Evolutionary conservation across 495 filamentous ascomycete species (phyloP).

Genomic region (Hypoxylon fuscum): DNA sequence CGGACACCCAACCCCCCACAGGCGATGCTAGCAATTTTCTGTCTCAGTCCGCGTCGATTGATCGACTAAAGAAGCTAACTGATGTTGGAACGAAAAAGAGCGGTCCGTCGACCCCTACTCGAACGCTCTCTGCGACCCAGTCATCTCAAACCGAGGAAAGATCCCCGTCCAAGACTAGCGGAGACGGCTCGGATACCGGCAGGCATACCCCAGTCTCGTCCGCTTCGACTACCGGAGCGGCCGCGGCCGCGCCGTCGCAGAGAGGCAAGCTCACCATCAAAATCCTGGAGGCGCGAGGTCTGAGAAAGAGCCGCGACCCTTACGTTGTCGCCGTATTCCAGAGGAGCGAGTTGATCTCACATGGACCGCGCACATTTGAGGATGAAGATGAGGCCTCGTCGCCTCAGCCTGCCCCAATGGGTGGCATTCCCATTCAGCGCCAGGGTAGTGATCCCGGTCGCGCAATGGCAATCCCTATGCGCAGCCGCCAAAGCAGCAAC

Average conservation of each 20-base stretch:
- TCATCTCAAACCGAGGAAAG: slow-evolving; percentile 49
- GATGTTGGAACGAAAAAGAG: slow-evolving; percentile 81
- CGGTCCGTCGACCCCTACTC: slow-evolving; percentile 85
- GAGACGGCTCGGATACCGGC: slow-evolving; percentile 51
- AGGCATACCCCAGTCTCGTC: slow-evolving; percentile 53
- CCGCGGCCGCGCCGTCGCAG: slow-evolving; percentile 73
- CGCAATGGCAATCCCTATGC: slow-evolving; percentile 95
- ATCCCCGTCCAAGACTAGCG: slow-evolving; percentile 50
- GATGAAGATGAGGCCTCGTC: slow-evolving; percentile 57
- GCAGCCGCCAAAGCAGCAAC: slow-evolving; percentile 92
- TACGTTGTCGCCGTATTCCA: slow-evolving; percentile 98
- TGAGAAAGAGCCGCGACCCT: slow-evolving; percentile 83
- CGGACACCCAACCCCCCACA: slow-evolving; percentile 55
- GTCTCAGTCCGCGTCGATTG: slow-evolving; percentile 65
- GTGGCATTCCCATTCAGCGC: slow-evolving; percentile 69
- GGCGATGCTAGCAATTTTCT: slow-evolving; percentile 60
- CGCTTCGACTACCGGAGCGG: slow-evolving; percentile 28
- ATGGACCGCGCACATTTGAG: slow-evolving; percentile 69
- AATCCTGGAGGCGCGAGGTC: slow-evolving; percentile 82
- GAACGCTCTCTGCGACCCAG: slow-evolving; percentile 73
- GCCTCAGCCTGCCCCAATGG: slow-evolving; percentile 55
- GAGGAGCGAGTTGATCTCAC: slow-evolving; percentile 93
- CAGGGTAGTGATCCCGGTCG: slow-evolving; percentile 78
- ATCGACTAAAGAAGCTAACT: slow-evolving; percentile 89
- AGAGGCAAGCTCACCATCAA: slow-evolving; percentile 91